Evolutionary conservation across 306 rosid species (phyloP), one percentile per base, ranked within the genome.

Genomic region (Arachis stenosperma): DNA sequence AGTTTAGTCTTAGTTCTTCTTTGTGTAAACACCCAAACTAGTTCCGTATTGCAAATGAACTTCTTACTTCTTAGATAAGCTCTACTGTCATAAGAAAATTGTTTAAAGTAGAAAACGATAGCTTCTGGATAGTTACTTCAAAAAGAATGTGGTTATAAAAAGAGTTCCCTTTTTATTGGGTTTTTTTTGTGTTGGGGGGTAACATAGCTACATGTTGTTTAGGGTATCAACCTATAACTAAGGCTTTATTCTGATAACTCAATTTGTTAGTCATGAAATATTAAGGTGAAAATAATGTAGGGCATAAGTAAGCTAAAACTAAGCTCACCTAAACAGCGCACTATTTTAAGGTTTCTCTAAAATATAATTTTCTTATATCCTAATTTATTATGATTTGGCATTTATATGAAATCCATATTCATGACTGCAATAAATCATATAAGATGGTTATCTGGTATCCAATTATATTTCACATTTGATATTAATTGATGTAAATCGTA

Each of bases 401-500:
- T 37, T 13, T 30, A 63, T 29, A 37, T 12, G 54, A 67, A 75
- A 47, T 57, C 36, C 39, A 48, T 5, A 14, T 17, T 52, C 60
- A 13, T 37, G 9, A 48, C 62, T 47, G 30, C 67, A 46, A 37
- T 67, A 48, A 58, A 57, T 67, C 2, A 15, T 71, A 27, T 70
- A 11, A 55, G 27, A 27, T 15, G 13, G 27, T 17, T 70, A 15
- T 65, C 56, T 17, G 7, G 15, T 57, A 66, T 73, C 14, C 57
- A 51, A 8, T 48, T 67, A 70, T 70, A 83, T 52, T 17, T 72
- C 17, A 17, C 17, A 27, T 73, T 77, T n/a, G 55, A 58, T 48
- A 61, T 12, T 73, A 8, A 39, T 65, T 55, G 47, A 5, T 70
- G 72, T 5, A n/a, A 69, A n/a, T 74, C 42, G 50, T 70, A 69